Evolutionary conservation across 768 basidiomycete genomes (phyloP).

Genomic region (Naganishia antarctica): DNA sequence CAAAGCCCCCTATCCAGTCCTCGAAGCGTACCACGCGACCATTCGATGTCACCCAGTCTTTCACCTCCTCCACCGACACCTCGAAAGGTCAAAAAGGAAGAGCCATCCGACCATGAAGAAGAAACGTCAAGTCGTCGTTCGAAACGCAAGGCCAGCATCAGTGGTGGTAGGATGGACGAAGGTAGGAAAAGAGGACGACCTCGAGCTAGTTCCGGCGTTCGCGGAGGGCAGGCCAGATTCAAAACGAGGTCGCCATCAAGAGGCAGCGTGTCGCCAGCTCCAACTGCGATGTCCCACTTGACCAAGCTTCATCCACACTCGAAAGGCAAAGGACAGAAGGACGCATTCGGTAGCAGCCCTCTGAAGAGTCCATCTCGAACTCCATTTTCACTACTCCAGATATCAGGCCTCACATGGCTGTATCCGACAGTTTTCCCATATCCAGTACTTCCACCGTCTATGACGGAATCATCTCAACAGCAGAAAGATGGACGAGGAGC

Average conservation of each 20-base stretch:
- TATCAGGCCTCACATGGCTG: background rate
- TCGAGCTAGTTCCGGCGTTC: background rate
- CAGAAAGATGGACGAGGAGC: background rate
- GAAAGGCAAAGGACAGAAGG: background rate
- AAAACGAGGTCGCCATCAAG: background rate
- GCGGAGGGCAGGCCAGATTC: background rate
- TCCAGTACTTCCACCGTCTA: constrained; percentile 24
- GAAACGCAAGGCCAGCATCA: background rate
- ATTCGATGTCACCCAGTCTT: background rate
- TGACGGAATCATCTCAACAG: background rate
- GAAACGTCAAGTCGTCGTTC: background rate
- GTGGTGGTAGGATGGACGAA: background rate
- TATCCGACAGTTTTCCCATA: constrained; percentile 14
- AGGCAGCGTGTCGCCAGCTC: background rate
- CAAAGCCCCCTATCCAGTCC: background rate
- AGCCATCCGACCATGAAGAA: background rate
- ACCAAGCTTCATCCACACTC: background rate
- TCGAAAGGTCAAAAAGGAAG: background rate
- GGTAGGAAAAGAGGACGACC: background rate
- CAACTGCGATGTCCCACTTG: background rate
- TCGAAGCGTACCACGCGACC: background rate
- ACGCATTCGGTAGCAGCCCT: background rate
- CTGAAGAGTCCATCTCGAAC: background rate
- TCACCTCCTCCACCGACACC: constrained; percentile 9
- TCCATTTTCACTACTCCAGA: background rate